Conservation (phyloP, 1,284 basidiomycete genomes). For the Phlebopus sp. region DNA sequence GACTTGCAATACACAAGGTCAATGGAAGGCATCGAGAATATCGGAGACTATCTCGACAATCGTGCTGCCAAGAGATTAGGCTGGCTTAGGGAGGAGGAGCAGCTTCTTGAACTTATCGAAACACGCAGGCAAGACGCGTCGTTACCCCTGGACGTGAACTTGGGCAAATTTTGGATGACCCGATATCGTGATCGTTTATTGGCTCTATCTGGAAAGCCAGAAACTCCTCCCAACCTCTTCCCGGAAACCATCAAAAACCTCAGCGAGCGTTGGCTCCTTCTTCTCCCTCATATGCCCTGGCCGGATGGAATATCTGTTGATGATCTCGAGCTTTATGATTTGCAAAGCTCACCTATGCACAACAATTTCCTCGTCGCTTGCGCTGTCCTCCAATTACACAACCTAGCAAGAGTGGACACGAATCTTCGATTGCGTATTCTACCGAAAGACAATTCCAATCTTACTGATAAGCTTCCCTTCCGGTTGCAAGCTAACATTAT, state of each 20-base stretch:
- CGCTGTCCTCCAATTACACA: slow-evolving; percentile 32
- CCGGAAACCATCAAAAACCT: slow-evolving; percentile 16
- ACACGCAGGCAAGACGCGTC: slow-evolving; percentile 14
- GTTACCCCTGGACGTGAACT: slow-evolving; percentile 21
- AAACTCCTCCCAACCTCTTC: slow-evolving; percentile 27
- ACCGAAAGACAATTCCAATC: slow-evolving; percentile 24
- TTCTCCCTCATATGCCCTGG: slow-evolving; percentile 33
- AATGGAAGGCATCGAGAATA: slow-evolving; percentile 6
- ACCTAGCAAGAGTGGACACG: slow-evolving; percentile 37
- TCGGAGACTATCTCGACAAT: slow-evolving; percentile 22
- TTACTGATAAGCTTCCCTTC: slow-evolving; percentile 40
- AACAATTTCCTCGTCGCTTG: slow-evolving; percentile 43
- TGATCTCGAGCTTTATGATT: slow-evolving; percentile 31
- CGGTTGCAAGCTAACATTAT: slow-evolving; percentile 45
- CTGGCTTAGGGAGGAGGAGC: slow-evolving; percentile 41
- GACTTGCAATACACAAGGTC: slow-evolving; percentile 38
- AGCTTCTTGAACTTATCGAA: slow-evolving; percentile 35
- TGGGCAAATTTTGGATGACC: slow-evolving; percentile 29
- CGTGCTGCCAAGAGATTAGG: slow-evolving; percentile 23
- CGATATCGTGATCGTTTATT: slow-evolving; percentile 22
- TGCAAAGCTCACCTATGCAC: slow-evolving; percentile 15
- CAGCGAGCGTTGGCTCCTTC: slow-evolving; percentile 31
- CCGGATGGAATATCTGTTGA: slow-evolving; percentile 32
- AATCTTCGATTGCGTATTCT: slow-evolving; percentile 36
- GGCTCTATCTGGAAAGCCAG: slow-evolving; percentile 23